Conservation (phyloP, 2,329 filamentous ascomycete species). For the Zarea fungicola region DNA sequence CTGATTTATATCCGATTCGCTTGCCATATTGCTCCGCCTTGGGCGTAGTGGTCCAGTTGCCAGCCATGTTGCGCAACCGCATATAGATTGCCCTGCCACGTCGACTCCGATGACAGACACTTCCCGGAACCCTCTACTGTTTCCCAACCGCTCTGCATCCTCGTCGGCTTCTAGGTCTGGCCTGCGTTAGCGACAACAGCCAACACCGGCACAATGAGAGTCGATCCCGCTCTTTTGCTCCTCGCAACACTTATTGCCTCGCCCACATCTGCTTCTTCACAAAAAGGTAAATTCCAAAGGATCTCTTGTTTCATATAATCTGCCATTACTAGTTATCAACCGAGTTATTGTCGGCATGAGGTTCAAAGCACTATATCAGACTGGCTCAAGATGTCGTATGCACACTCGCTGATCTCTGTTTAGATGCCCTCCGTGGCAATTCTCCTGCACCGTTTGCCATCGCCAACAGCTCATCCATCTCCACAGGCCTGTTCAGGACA, state of each 20-base stretch:
- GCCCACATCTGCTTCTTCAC: conserved; percentile 12
- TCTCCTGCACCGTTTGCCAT: conserved; percentile 2
- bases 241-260: conserved; percentile 15
- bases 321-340: too few species aligned
- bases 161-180: background rate
- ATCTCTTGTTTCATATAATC: too few species aligned
- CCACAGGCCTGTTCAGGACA: background rate
- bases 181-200: conserved; percentile 1
- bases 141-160: background rate
- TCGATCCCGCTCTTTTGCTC: conserved; percentile 14
- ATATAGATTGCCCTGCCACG: conserved; percentile 1
- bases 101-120: conserved; percentile 5
- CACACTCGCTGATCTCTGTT: background rate
- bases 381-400: too few species aligned
- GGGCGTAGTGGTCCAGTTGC: background rate
- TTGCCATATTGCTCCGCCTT: background rate
- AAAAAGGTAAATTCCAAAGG: conserved; percentile 16
- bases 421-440: background rate
- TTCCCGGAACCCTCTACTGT: background rate
- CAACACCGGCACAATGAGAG: conserved; percentile 17
- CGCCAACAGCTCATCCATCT: conserved; percentile 3
- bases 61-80: conserved; percentile 5
- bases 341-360: too few species aligned
- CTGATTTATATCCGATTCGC: background rate
- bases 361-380: too few species aligned